These are phyloP conservation scores for Pisolithus microcarpus DNA, from an alignment of 768 basidiomycete genomes.

Conservation along the genomic window DNA sequence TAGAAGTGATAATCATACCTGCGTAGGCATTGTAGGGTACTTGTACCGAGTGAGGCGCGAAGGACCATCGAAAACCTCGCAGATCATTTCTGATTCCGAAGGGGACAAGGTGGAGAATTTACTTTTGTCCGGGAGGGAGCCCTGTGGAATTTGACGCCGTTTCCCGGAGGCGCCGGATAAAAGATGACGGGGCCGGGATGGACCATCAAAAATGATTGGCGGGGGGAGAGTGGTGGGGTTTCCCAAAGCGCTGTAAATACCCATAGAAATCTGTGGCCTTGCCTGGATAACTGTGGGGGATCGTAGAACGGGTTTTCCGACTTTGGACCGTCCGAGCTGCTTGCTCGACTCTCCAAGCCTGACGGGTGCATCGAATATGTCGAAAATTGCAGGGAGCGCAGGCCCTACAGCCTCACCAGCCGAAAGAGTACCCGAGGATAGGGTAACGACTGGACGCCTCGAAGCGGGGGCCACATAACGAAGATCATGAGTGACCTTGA, in stretches of 20 bases:
- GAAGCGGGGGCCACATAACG: slow-evolving; percentile 7
- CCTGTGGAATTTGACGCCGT: slow-evolving; percentile 6
- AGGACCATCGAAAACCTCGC: slow-evolving; percentile 42
- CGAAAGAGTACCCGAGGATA: slow-evolving; percentile 6
- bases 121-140: neutral
- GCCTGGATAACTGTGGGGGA: slow-evolving; percentile 6
- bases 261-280: slow-evolving; percentile 2
- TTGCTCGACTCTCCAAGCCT: slow-evolving; percentile 31
- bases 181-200: slow-evolving; percentile 31
- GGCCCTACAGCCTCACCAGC: slow-evolving; percentile 3
- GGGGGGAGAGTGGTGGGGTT: slow-evolving; percentile 33
- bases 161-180: slow-evolving; percentile 8
- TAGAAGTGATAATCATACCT: slow-evolving; percentile 11
- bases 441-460: slow-evolving; percentile 10
- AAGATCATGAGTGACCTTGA: slow-evolving; percentile 4
- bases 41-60: slow-evolving; percentile 25
- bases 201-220: slow-evolving; percentile 44
- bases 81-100: slow-evolving; percentile 26
- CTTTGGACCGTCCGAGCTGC: slow-evolving; percentile 14
- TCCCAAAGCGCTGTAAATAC: slow-evolving; percentile 6
- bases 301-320: slow-evolving; percentile 1
- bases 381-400: slow-evolving; percentile 33
- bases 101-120: slow-evolving; percentile 7
- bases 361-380: slow-evolving; percentile 46
- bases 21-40: slow-evolving; percentile 5